Evolutionary conservation across 2,329 filamentous ascomycete genomes (phyloP), one percentile per base, ranked within the genome.

Genomic region (Monilinia vaccinii-corymbosi): DNA sequence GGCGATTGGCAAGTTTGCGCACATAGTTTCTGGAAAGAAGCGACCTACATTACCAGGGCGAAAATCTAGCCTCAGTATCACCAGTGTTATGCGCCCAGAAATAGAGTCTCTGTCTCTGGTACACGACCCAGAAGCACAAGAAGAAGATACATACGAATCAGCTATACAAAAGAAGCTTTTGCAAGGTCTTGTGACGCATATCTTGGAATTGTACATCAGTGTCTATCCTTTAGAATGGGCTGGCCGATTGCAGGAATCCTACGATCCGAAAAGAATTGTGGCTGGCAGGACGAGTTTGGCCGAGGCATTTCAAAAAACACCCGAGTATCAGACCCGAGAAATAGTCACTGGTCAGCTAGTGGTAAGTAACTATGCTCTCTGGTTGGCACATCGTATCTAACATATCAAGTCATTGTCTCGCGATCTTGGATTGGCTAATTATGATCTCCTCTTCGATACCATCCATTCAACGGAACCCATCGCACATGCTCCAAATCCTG

Each of bases 151-250:
- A 7, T 77, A 78, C 40, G 88, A 92, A 71, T 75, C 75, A 2
- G 80, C 78, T 10, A 75, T 91, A 62, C 82, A 87, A 68, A 77
- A 77, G 40, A 83, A 81, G 60, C 75, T 93, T 18, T 74, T 93
- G 28, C 86, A 90, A 69, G 85, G 86, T 1, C 92, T 94, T 71
- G 78, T 90, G n/a, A 90, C 87, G 0, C 88, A 89, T 69, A 75
- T 92, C 21, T 74, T 92, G 13, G 88, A 92, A 70, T 81, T 86
- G 49, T 93, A 90, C 65, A 79, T 89, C 62, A 84, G 84, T 65
- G 76, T 74, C 8, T 81, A 84, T 65, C 75, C 76, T 28, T 71
- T 87, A 71, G 79, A 81, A 49, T 87, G 84, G 84, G 79, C 84
- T 2, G 75, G 81, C 16, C 76, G 89, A 55, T 72, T 91, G 60